phyloP scores from a whole-genome alignment of 331 rosid species.

The Cydonia oblonga region DNA sequence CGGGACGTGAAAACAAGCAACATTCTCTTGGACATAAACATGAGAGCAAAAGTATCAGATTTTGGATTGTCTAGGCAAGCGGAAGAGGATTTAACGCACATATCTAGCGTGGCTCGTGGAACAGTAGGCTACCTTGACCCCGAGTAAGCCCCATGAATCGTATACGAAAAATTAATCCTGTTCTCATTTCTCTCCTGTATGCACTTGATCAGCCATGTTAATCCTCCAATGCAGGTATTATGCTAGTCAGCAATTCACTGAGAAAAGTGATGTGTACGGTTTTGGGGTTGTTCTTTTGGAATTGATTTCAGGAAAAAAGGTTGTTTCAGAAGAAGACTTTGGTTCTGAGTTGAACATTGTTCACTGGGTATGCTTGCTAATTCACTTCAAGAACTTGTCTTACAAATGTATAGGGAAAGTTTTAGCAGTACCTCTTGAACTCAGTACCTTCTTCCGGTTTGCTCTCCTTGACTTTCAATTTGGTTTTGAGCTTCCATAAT shows the following conservation, averaged over 20 bases:
- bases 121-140: conserved; percentile 95
- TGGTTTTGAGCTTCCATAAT: not conserved
- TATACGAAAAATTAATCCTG: conserved; percentile 5
- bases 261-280: conserved; percentile 90
- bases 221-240: conserved; percentile 48
- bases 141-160: conserved; percentile 47
- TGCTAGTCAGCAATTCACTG: conserved; percentile 84
- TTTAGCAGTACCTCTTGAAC: not conserved
- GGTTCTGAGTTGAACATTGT: conserved; percentile 87
- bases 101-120: conserved; percentile 89
- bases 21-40: conserved; percentile 80
- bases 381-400: not conserved
- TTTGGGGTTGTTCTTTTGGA: conserved; percentile 89
- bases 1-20: conserved; percentile 92
- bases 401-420: not conserved
- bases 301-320: conserved; percentile 79
- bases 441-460: not conserved
- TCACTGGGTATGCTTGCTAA: conserved; percentile 63
- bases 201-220: conserved; percentile 6
- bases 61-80: conserved; percentile 89
- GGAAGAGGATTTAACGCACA: conserved; percentile 87
- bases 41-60: conserved; percentile 96
- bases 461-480: not conserved
- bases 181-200: not conserved
- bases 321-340: conserved; percentile 72